Evolutionary conservation across 2,329 filamentous ascomycete genomes (phyloP), one percentile per base, ranked within the genome.

Genomic region (Immersiporthe knoxdaviesiana): DNA sequence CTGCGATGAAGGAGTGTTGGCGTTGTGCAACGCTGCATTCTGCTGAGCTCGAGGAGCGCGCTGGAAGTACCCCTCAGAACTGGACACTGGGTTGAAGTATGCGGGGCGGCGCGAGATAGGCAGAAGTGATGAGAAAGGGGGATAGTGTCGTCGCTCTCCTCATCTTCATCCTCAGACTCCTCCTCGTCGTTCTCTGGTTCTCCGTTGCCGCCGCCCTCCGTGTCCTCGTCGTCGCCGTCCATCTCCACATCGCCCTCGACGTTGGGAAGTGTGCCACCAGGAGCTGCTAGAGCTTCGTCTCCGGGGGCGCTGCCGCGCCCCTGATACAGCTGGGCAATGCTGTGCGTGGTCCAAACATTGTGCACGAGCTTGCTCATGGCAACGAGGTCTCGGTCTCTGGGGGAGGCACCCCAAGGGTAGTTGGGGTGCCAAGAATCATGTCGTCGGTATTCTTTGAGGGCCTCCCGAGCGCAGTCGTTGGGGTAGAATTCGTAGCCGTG

Each of bases 371-470:
- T 65, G 12, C 14, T 44, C 52, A 65, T 59, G n/a, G 63, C 63
- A 14, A 24, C n/a, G 37, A 58, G n/a, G 11, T n/a, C 30, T 37
- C 52, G 44, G 16, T 16, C 10, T 24, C 52, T 27, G 7, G 54
- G n/a, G 0, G 56, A 27, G 7, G 3, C 8, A 18, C 56, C 37
- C 63, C 63, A 65, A 21, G 63, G 63, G 24, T 52, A 58, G 35
- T 41, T 41, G 12, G 5, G 2, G 6, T 8, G 11, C 63, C 63
- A 65, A 14, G 63, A 59, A 24, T 7, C 24, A 37, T 65, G 63
- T 12, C n/a, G 52, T 1, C 72, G 83, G 76, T 86, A 88, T 24
- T 84, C 81, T 63, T 84, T 82, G 10, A 77, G 72, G 60, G 85
- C 81, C 11, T 82, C 73, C 2, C 73, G 69, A 0, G 77, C 77